Evolutionary conservation across 192 early-diverging fungal genomes (phyloP).

Genomic region (Coemansia sp.): DNA sequence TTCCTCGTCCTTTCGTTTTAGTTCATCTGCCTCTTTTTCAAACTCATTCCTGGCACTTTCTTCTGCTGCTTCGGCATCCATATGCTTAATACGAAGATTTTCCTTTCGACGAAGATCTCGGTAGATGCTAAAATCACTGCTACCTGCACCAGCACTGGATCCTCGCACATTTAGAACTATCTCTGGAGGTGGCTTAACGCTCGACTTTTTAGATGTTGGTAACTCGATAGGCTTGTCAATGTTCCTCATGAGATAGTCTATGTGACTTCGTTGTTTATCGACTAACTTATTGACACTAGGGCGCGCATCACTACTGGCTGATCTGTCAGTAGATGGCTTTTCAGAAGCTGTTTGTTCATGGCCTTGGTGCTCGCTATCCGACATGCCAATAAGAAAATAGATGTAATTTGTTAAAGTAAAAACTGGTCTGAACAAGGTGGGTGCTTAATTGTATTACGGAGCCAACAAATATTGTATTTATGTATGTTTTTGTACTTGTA

Average conservation of each 20-base stretch:
- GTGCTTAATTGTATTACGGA: no score
- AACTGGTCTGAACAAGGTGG: not conserved
- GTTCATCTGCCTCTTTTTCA: conserved; percentile 63
- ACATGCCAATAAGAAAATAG: not conserved
- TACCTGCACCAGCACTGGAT: conserved; percentile 92
- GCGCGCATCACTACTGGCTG: not conserved
- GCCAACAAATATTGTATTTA: no score
- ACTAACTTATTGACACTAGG: conserved; percentile 11
- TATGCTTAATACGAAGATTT: conserved; percentile 71
- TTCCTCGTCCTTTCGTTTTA: conserved; percentile 69
- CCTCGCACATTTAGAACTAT: conserved; percentile 88
- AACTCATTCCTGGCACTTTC: conserved; percentile 60
- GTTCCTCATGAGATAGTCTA: conserved; percentile 64
- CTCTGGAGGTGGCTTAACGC: conserved; percentile 68
- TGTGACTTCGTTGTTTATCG: conserved; percentile 34
- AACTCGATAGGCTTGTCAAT: conserved; percentile 81
- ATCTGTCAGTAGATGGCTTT: not conserved
- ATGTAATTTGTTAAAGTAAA: not conserved
- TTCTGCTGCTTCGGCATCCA: conserved; percentile 63
- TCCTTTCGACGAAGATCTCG: conserved; percentile 83
- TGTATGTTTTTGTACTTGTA: no score
- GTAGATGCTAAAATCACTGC: conserved; percentile 96
- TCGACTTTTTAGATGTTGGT: conserved; percentile 57
- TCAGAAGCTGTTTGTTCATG: not conserved
- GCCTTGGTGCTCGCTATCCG: not conserved